Base-by-base conservation (phyloP, 1,284 basidiomycete genomes). In the Pulveroboletus sp. region DNA sequence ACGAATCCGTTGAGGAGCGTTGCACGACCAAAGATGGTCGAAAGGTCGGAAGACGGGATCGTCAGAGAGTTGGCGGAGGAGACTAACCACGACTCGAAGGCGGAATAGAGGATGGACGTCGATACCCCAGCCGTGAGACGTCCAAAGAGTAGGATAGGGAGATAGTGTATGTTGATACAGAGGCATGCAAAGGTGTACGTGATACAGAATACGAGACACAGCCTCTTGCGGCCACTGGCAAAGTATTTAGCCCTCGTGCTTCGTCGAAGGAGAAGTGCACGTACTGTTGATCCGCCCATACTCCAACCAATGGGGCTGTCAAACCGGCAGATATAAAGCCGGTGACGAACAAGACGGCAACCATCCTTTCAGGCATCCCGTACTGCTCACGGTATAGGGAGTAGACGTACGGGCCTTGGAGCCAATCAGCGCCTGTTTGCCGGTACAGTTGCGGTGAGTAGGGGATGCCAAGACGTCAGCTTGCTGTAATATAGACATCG, bases 391-490 rank as follows among this genome's bases (percentile, higher is more conserved):
- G 77, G 68, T 90, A 90, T 1, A 89, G 73, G 22, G 85, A 87
- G 65, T 89, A 90, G 0, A 89, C 76, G 62, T 89, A 90, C 25
- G 87, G 87, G 1, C 87, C 87, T 68, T 90, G 87, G n/a, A 90
- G 75, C 88, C 87, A 90, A 67, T 90, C 87, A 56, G 87, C 85
- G 54, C 82, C 87, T 89, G 60, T 43, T 58, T 15, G 52, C 45
- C 45, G 6, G 49, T 20, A 39, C 22, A 17, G 40, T 20, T 18
- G 18, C 40, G 3, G 43, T n/a, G 33, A 39, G 49, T 22, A 35
- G 28, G 10, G n/a, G 28, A 43, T 24, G 24, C 6, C 9, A 44
- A 29, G 22, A 31, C 33, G 48, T 62, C 35, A 63, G 55, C 36
- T 25, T 7, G 35, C 24, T 43, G 43, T 40, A 44, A 14, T 12